Evolutionary conservation across 371 early-diverging fungal genomes (phyloP), one percentile per base, ranked within the genome.

Genomic region (Lichtheimia corymbifera): DNA sequence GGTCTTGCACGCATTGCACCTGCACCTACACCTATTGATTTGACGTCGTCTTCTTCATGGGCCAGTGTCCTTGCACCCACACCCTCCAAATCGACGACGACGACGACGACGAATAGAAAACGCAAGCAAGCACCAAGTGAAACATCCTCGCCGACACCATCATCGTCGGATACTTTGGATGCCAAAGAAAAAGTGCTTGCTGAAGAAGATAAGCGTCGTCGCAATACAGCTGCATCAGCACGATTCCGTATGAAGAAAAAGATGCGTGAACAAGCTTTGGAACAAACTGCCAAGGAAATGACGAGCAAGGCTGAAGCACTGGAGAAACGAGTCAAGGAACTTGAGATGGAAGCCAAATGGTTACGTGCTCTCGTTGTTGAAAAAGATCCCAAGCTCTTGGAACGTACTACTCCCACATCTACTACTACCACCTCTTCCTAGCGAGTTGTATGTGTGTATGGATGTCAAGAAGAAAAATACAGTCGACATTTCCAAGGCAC

Each of bases 201-300:
- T 4, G 89, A 88, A 59, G 92, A 90, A 54, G 97, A 96, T 71
- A 96, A 96, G 76, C 88, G 98, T 50, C 79, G 88, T 20, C 80
- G 97, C 35, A 97, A 97, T 80, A 97, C 97, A 0, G 94, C 91
- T 2, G 98, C 98, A 0, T 94, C 94, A 0, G 97, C 97, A 5
- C 81, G 98, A 28, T 98, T 98, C 83, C 89, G 98, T 7, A 86
- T 93, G 55, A 95, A 95, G 81, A 98, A 97, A 74, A 93, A 93
- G 67, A 59, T 83, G 63, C 86, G 91, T 54, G 97, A 97, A 68
- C 89, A 93, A 80, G 89, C 84, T 12, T 72, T 96, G 15, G 93
- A 95, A 73, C 81, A 82, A 55, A 90, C 88, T 1, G 92, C 95
- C 12, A 83, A 86, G 65, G 93, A 92, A 60, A 88, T 96, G 92